A percentile compares a stretch with the other conserved stretches of the same genome.
phyloP scores from a whole-genome alignment of 2,329 filamentous ascomycete species.

The Penicillium olsonii region DNA sequence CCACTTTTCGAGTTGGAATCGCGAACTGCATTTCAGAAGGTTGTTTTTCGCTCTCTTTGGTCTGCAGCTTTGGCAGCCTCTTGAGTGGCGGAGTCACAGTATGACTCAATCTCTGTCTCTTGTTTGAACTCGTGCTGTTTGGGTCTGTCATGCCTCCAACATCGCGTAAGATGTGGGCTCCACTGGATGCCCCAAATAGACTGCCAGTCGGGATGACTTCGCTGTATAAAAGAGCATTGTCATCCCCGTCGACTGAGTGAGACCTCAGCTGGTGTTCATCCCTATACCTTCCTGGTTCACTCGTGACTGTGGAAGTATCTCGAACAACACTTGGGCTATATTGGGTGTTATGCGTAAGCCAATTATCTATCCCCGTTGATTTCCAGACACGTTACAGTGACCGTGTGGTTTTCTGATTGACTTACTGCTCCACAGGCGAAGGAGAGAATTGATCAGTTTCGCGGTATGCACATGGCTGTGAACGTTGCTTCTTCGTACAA shows the following conservation, averaged over 20 bases:
- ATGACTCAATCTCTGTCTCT: background rate
- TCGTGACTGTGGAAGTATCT: background rate
- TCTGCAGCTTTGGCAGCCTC: background rate
- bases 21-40: constrained; percentile 1
- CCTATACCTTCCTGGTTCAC: background rate
- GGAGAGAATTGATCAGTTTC: constrained; percentile 2
- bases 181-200: constrained; percentile 8
- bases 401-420: background rate
- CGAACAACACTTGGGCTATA: background rate
- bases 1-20: constrained; percentile 2
- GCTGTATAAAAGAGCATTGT: background rate
- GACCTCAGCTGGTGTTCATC: background rate
- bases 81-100: background rate
- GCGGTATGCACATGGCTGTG: constrained; percentile 3
- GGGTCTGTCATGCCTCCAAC: background rate
- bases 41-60: background rate
- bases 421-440: background rate
- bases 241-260: background rate
- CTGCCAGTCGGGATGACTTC: background rate
- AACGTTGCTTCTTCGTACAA: constrained; percentile 9
- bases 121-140: background rate
- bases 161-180: background rate
- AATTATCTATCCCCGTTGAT: no score
- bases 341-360: background rate
- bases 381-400: no score